Base-by-base conservation (phyloP, 495 filamentous ascomycete genomes). In the Polyplosphaeria fusca region DNA sequence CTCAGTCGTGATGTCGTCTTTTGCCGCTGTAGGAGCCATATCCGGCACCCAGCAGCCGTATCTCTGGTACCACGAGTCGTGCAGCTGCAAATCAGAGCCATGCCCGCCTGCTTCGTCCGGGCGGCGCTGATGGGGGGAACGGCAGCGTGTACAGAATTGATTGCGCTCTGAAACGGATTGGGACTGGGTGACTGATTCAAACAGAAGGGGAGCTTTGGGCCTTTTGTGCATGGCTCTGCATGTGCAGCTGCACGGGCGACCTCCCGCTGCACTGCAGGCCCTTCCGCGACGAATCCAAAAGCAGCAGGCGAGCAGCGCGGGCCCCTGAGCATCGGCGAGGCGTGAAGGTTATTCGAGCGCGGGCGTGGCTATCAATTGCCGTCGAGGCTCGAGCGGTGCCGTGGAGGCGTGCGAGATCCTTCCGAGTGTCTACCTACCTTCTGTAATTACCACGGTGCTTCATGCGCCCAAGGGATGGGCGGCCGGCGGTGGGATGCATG, bases 41-140 rank as follows among this genome's bases (percentile, higher is more conserved):
- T 26, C 26, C 38, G 11, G 12, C 41, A 53, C 24, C 56, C 56
- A 60, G 48, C 46, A 52, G 48, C 56, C 56, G 49, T 39, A 23
- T 19, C 30, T 47, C 43, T 60, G 56, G 56, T 53, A 53, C 48
- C 42, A 60, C 56, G 56, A 60, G 14, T 60, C 56, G 56, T 25
- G 55, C 55, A 35, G 26, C 52, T 2, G 11, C 54, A 58, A 42
- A 43, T 50, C 54, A 58, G 22, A 24, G 5, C 25, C 11, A 18
- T 16, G 22, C 25, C 46, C 54, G 14, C 25, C 39, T 12, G 45
- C 47, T 32, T 47, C 48, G 56, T 60, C 56, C 43, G 48, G 14
- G 23, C 48, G 48, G 48, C 41, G 14, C 38, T 41, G 22, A 3
- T 3, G 14, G 32, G 18, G 43, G 24, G 18, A 18, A 18, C 40